Percentiles rank a stretch among this genome's conserved stretches.
Evolutionary conservation across 2,329 filamentous ascomycete genomes (phyloP).

Genomic region (Exophiala aquamarina): DNA sequence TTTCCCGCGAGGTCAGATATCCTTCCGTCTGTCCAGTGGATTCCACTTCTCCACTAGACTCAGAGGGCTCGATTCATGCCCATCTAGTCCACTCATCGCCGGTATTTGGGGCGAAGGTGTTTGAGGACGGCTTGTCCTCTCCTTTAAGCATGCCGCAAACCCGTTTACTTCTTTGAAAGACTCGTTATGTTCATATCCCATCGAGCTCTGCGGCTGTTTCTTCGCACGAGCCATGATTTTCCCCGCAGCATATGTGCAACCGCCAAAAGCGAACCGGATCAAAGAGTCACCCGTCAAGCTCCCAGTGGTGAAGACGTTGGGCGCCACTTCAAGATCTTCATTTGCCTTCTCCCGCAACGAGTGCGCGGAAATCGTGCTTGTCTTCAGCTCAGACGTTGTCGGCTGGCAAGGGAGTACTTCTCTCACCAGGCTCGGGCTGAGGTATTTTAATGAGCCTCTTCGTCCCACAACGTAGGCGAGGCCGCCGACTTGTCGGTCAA

Average conservation of each 20-base stretch:
- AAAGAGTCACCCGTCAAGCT: constrained; percentile 62
- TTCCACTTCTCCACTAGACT: constrained; percentile 8
- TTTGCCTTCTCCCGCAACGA: constrained; percentile 55
- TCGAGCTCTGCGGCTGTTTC: not conserved
- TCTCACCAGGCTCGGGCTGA: constrained; percentile 45
- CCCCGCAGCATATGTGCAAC: constrained; percentile 58
- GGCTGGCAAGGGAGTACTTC: constrained; percentile 40
- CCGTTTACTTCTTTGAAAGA: not conserved
- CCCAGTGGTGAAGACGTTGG: constrained; percentile 56
- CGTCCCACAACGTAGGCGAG: constrained; percentile 58
- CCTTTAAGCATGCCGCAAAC: not conserved
- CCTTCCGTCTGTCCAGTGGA: constrained; percentile 17
- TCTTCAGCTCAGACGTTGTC: constrained; percentile 13
- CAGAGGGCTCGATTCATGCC: constrained; percentile 20
- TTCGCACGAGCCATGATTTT: constrained; percentile 42
- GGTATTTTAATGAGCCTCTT: constrained; percentile 55
- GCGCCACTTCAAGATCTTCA: constrained; percentile 53
- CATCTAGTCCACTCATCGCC: constrained; percentile 26
- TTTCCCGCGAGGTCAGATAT: not conserved
- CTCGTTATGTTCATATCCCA: not conserved
- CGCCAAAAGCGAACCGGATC: constrained; percentile 59
- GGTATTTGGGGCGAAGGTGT: constrained; percentile 22
- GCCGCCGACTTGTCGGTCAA: constrained; percentile 49
- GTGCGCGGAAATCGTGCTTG: constrained; percentile 49
- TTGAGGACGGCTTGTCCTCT: constrained; percentile 7